Evolutionary conservation across 495 filamentous ascomycete genomes (phyloP), one percentile per base, ranked within the genome.

Genomic region (Penicillium cosmopolitanum): DNA sequence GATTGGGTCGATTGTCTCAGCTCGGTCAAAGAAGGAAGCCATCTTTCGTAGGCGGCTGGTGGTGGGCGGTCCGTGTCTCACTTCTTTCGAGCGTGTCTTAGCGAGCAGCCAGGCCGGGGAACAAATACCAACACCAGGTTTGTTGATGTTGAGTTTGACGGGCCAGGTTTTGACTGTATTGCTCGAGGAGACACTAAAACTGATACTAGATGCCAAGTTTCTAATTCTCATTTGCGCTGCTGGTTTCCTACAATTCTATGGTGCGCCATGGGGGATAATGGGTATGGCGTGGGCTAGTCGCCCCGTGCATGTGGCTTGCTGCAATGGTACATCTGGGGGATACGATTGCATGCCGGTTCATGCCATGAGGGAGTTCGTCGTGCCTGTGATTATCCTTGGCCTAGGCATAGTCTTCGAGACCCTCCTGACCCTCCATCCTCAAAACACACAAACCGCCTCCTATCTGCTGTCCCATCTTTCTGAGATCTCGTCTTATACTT

Each of bases 281-380:
- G 43, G 48, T 54, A 44, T 54, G 47, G 44, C 57, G 36, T 58
- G 21, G 12, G 34, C 42, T 47, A 66, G 47, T 46, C 34, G 33
- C 23, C 18, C 25, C 38, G 33, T 63, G 60, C 64, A 66, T 63
- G 60, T 66, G 64, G 64, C 64, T 66, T 57, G 64, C 57, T 64
- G 55, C 56, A 28, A 48, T 23, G 46, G 9, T 28, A 48, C 46
- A 9, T 46, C 56, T 43, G 33, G 48, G 36, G 33, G 18, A 54
- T 60, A 31, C 35, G 48, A 56, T 55, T 33, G 48, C 46, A 48
- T n/a, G 46, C 11, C 23, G 46, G 46, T 48, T 48, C 46, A 48
- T 48, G 60, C 23, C n/a, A 60, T 51, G 25, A 48, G 28, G 40
- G 36, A 31, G 51, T 16, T 65, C 25, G 28, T 47, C 46, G 53